Evolutionary conservation across 345 rosid genomes (phyloP), one percentile per base, ranked within the genome.

Genomic region (Boechera divaricarpa): DNA sequence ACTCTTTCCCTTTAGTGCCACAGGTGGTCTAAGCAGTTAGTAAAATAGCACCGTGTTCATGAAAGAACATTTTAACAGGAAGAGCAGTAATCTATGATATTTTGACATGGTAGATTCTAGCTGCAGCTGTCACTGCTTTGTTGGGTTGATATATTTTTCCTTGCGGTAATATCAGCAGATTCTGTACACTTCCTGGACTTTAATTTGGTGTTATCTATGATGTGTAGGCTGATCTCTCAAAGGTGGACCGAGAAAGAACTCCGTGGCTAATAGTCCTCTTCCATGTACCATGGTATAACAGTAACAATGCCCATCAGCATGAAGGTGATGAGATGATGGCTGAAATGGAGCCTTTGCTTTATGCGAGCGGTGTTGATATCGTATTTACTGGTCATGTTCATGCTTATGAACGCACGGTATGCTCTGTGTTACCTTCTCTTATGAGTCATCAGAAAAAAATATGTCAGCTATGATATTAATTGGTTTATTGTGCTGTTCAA

Each of bases 251-350:
- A 57, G 82, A 82, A 18, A 90, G 75, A 80, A 94, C 96, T 64
- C 98, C 98, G 12, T 92, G 98, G 98, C 81, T 94, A n/a, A 77
- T 94, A 68, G 92, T 75, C 29, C 85, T 87, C 18, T 87, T 87
- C 80, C 98, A 92, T 78, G 95, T 79, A 48, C 98, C 98, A 7
- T 95, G 99, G 99, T 95, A 95, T 80, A 95, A 92, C 65, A 95
- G 94, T 72, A 92, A 95, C 45, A 31, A 82, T 56, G 97, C 97
- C 28, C 99, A 89, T 83, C 98, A 86, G 82, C 82, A 83, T 52
- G 96, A 90, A 83, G 99, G 99, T 21, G 88, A 85, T 38, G 82
- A 36, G 10, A 95, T 95, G 98, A 91, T 87, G 96, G 86, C 67
- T 67, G 82, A 84, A 70, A 86, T 91, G 94, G 99, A 95, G 84